Evolutionary conservation across 768 basidiomycete genomes (phyloP).

Genomic region (Bullera alba): DNA sequence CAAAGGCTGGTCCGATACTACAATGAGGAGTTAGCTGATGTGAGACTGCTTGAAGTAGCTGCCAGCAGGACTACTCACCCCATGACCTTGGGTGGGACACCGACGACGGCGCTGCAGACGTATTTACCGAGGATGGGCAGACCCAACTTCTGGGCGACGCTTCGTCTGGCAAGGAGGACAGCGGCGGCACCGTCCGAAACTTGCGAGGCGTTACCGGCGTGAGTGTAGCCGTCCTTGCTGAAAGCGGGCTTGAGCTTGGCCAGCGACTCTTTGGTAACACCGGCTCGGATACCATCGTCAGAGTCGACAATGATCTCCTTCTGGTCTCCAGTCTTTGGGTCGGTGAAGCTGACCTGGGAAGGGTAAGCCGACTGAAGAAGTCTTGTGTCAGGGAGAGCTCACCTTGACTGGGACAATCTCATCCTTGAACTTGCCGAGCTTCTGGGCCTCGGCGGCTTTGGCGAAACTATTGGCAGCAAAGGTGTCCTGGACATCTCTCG

Average conservation of each 20-base stretch:
- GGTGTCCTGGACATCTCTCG: slow-evolving; percentile 77
- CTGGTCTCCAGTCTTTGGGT: slow-evolving; percentile 54
- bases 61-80: slow-evolving; percentile 17
- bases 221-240: slow-evolving; percentile 49
- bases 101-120: slow-evolving; percentile 68
- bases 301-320: slow-evolving; percentile 54
- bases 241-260: slow-evolving; percentile 78
- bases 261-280: slow-evolving; percentile 71
- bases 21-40: background rate
- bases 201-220: slow-evolving; percentile 51
- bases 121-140: slow-evolving; percentile 78
- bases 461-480: slow-evolving; percentile 83
- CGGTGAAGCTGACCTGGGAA: slow-evolving; percentile 47
- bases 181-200: slow-evolving; percentile 89
- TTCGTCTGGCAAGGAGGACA: slow-evolving; percentile 72
- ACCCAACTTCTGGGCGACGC: slow-evolving; percentile 65
- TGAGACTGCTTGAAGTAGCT: background rate
- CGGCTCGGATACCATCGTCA: slow-evolving; percentile 82
- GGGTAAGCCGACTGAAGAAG: background rate
- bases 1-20: slow-evolving; percentile 66
- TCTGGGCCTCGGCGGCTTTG: slow-evolving; percentile 61
- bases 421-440: slow-evolving; percentile 65
- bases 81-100: slow-evolving; percentile 49
- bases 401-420: slow-evolving; percentile 82
- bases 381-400: slow-evolving; percentile 4